Percentiles rank a stretch among this genome's conserved stretches.
These are phyloP conservation scores for Notholithocarpus densiflorus DNA, from an alignment of 306 rosid species.

Conservation along the genomic window DNA sequence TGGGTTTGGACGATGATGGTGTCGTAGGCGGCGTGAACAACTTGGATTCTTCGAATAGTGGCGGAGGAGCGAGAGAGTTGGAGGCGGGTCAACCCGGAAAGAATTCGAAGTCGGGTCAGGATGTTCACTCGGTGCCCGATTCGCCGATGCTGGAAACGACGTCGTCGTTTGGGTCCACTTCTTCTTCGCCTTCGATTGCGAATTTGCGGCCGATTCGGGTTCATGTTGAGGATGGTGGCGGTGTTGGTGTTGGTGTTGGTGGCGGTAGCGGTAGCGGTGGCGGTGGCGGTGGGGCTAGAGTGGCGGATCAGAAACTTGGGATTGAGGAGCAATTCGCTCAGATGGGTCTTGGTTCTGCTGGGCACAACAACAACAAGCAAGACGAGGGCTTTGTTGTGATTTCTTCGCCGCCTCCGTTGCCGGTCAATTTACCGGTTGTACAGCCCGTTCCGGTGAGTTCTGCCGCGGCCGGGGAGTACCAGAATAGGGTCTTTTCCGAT, in stretches of 20 bases:
- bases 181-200: slow-evolving; percentile 81
- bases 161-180: slow-evolving; percentile 89
- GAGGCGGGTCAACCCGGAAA: slow-evolving; percentile 51
- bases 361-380: slow-evolving; percentile 35
- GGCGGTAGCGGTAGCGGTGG: slow-evolving; percentile 31
- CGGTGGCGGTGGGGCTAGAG: slow-evolving; percentile 42
- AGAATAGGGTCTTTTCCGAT: slow-evolving; percentile 60
- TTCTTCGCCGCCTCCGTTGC: slow-evolving; percentile 71
- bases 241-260: slow-evolving; percentile 27
- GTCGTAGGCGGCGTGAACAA: slow-evolving; percentile 27
- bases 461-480: slow-evolving; percentile 43
- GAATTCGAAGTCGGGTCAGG: slow-evolving; percentile 62
- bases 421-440: slow-evolving; percentile 31
- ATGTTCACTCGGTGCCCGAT: slow-evolving; percentile 94
- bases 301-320: slow-evolving; percentile 75
- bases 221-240: slow-evolving; percentile 61
- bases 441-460: slow-evolving; percentile 37
- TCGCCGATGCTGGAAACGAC: slow-evolving; percentile 89
- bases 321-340: slow-evolving; percentile 92
- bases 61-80: slow-evolving; percentile 27
- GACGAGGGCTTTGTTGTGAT: slow-evolving; percentile 58
- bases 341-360: slow-evolving; percentile 45
- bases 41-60: slow-evolving; percentile 34
- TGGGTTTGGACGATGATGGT: slow-evolving; percentile 72
- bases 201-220: slow-evolving; percentile 92